Evolutionary conservation across 805 yeast species (phyloP), one percentile per base, ranked within the genome.

Genomic region (Ogataea angusta): DNA sequence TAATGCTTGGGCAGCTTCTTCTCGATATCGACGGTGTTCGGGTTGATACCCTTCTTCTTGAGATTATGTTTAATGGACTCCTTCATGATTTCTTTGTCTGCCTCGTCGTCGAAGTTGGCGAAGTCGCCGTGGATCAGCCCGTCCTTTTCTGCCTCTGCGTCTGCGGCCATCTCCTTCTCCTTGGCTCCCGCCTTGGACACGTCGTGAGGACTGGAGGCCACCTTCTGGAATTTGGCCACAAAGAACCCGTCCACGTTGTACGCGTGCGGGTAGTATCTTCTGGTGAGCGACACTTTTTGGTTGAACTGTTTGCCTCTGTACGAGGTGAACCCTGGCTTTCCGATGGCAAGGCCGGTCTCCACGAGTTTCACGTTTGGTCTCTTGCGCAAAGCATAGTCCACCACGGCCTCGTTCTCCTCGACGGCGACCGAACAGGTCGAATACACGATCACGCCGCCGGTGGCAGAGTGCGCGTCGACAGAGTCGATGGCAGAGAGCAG

Each of bases 361-460:
- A 93, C 97, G 32, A 93, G 76, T 63, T 85, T 87, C 31, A 93
- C 97, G 59, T 93, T 93, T 25, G 98, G 96, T 62, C 99, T 81
- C 64, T 93, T 91, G 62, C 95, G 80, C 54, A 93, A 75, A 17
- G 96, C 98, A 58, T 93, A 93, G 66, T 91, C 96, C n/a, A 93
- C 96, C 42, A 93, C 99, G 16, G 96, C 85, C 69, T 93, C 99
- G 66, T 93, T 90, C 69, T 93, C 99, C 57, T 93, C 99, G 35
- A 93, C 97, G 57, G 95, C 95, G 45, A 93, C 93, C 10, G 98
- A 91, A 76, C 99, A 93, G 1, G 99, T 93, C 6, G 99, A 93
- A 68, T 93, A 93, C 6, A 95, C 98, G 50, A 93, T 85, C 45
- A 82, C 73, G 53, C 97, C 99, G 46, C 98, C 97, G 32, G 91